Base-by-base conservation (phyloP, 768 basidiomycete genomes). In the Galerina sulciceps region DNA sequence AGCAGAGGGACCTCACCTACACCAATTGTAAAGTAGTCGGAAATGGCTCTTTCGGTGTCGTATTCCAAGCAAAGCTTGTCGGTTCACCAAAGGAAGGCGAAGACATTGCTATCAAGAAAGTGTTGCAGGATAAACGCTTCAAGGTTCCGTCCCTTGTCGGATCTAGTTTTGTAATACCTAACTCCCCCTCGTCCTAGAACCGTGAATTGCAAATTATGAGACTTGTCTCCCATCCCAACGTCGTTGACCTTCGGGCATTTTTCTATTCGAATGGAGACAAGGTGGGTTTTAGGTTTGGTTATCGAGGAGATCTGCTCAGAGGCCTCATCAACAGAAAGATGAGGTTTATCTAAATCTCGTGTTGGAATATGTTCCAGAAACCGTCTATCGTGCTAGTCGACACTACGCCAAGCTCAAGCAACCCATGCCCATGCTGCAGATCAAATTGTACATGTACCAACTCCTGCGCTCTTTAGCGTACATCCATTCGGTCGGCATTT, bases 181-280 rank as follows among this genome's bases (percentile, higher is more conserved):
- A 55, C 31, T 51, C 41, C 58, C 44, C 44, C 48, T 53, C 45
- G 57, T 13, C 34, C 54, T 45, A 99, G 96, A 99, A 99, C 79
- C 97, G 97, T 67, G 97, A 99, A 78, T 82, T 99, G 55, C 96
- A 99, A 81, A 98, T 99, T 76, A 98, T 99, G 96, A 85, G 94
- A 71, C 87, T 96, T 53, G 93, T 99, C 42, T 86, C 88, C 60
- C 96, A 99, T 79, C 96, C 96, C 52, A 99, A 98, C 71, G 97
- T 99, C 42, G 95, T 98, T 68, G 96, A 99, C 71, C 87, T 99
- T 61, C 90, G 90, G 69, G 94, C 96, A 14, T 99, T 98, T 77
- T 99, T 99, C 83, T 99, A 99, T 75, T 95, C 96, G 57, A 98
- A 96, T 67, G 97, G 97, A 47, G 97, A 99, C 81, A 99, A 99